These are phyloP conservation scores for Malassezia yamatoensis DNA, from an alignment of 1,284 basidiomycete species.

Conservation along the genomic window DNA sequence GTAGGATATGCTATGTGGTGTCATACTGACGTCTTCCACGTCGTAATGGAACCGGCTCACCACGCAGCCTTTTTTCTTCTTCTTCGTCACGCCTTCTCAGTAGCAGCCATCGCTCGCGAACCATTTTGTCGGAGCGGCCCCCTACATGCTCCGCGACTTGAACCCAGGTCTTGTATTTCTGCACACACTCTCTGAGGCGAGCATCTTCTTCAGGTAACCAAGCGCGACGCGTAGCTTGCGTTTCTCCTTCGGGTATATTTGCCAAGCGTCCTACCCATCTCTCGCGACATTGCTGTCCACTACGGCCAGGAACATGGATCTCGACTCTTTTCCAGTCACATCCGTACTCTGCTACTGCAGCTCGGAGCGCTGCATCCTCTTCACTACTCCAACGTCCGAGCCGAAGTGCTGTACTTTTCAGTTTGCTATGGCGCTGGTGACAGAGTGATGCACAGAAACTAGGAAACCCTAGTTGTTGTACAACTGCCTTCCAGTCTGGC, in stretches of 20 bases:
- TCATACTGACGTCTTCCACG: background rate
- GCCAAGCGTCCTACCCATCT: slow-evolving; percentile 18
- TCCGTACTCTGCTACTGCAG: slow-evolving; percentile 15
- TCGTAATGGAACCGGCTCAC: background rate
- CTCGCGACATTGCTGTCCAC: slow-evolving; percentile 18
- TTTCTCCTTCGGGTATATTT: slow-evolving; percentile 16
- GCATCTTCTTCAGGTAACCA: slow-evolving; percentile 17
- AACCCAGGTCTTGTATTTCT: slow-evolving; percentile 16
- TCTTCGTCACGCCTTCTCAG: slow-evolving; percentile 14
- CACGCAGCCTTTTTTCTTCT: background rate
- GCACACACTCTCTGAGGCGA: slow-evolving; percentile 14
- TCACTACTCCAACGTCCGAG: slow-evolving; percentile 14
- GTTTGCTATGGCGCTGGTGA: slow-evolving; percentile 16
- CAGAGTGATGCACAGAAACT: slow-evolving; percentile 4
- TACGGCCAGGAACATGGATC: slow-evolving; percentile 14
- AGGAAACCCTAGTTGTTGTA: background rate
- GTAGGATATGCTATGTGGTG: background rate
- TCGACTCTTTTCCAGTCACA: slow-evolving; percentile 18
- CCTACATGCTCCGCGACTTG: slow-evolving; percentile 14
- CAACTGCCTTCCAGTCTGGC: slow-evolving; percentile 16
- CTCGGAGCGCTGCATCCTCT: slow-evolving; percentile 15
- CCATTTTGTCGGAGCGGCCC: slow-evolving; percentile 18
- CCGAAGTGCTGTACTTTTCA: slow-evolving; percentile 4
- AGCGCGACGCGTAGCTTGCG: slow-evolving; percentile 12
- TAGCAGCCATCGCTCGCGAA: slow-evolving; percentile 17